Conservation (phyloP, 2,329 filamentous ascomycete species). For the Alternaria infectoria region DNA sequence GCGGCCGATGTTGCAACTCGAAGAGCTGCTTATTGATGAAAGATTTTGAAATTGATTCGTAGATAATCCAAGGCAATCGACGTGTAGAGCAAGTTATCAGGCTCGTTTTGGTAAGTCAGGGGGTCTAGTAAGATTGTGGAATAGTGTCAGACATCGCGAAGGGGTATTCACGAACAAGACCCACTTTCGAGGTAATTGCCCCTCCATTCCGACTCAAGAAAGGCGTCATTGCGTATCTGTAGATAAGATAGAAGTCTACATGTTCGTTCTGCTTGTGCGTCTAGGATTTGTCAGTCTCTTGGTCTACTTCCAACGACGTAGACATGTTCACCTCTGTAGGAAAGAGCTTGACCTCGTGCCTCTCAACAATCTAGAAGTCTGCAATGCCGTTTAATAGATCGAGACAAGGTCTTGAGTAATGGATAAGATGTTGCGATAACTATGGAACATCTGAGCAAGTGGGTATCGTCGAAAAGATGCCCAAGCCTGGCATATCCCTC, state of each 20-base stretch:
- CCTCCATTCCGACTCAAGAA: not conserved
- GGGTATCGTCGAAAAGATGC: not conserved
- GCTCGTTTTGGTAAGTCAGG: not conserved
- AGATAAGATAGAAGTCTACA: accelerated
- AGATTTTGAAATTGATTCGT: not conserved
- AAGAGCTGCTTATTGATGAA: no score
- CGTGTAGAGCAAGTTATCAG: not conserved
- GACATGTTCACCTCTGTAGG: accelerated
- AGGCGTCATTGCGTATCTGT: not conserved
- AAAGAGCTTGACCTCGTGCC: not conserved
- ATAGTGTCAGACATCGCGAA: not conserved
- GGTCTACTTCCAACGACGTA: not conserved
- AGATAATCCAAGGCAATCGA: not conserved
- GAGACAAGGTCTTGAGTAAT: not conserved
- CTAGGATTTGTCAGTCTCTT: accelerated
- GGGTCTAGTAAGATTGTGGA: not conserved
- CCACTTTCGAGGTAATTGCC: not conserved
- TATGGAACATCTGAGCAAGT: not conserved
- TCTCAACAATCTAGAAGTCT: accelerated
- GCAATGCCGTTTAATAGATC: not conserved
- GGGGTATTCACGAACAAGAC: not conserved
- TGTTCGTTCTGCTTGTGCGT: accelerated
- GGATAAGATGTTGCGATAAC: not conserved
- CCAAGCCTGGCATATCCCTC: not conserved
- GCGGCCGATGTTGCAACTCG: no score